A percentile compares a stretch with the other conserved stretches of the same genome.
Conservation (phyloP, 768 basidiomycete species). For the Rhodotorula toruloides region DNA sequence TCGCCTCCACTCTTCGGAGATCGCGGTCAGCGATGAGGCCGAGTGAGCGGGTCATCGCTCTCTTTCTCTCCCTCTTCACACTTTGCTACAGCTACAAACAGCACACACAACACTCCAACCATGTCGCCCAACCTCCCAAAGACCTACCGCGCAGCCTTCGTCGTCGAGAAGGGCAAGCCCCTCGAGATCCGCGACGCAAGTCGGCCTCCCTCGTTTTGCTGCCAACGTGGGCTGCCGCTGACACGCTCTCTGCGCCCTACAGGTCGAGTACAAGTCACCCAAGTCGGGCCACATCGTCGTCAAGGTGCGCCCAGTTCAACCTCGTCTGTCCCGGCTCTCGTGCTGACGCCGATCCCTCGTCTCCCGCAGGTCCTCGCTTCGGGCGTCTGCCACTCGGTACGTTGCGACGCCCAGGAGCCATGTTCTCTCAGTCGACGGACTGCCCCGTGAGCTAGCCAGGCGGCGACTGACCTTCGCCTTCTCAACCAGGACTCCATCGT, state of each 20-base stretch:
- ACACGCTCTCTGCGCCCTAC: neutral
- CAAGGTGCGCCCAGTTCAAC: slow-evolving; percentile 22
- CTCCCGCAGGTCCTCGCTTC: slow-evolving; percentile 19
- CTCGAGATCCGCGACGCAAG: slow-evolving; percentile 3
- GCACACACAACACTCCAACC: neutral
- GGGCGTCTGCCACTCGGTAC: slow-evolving; percentile 32
- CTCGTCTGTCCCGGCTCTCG: neutral
- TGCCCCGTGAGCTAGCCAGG: neutral
- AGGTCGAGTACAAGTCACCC: slow-evolving; percentile 16
- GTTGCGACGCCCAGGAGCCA: neutral
- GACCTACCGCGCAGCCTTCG: neutral
- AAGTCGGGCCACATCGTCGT: slow-evolving; percentile 26
- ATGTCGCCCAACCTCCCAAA: neutral
- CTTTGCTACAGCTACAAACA: too few species aligned
- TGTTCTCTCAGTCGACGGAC: too few species aligned
- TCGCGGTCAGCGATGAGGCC: too few species aligned
- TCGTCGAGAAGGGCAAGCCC: neutral
- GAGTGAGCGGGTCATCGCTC: too few species aligned
- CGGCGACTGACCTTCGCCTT: neutral
- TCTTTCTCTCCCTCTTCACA: too few species aligned
- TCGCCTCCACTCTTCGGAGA: too few species aligned
- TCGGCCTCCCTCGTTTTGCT: neutral
- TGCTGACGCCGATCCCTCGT: neutral
- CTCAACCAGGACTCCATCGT: slow-evolving; percentile 9
- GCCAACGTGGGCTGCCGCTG: neutral